Percentiles rank a stretch among this genome's conserved stretches.
These are phyloP conservation scores for Crucihimalaya himalaica DNA, from an alignment of 345 rosid genomes.

Conservation along the genomic window DNA sequence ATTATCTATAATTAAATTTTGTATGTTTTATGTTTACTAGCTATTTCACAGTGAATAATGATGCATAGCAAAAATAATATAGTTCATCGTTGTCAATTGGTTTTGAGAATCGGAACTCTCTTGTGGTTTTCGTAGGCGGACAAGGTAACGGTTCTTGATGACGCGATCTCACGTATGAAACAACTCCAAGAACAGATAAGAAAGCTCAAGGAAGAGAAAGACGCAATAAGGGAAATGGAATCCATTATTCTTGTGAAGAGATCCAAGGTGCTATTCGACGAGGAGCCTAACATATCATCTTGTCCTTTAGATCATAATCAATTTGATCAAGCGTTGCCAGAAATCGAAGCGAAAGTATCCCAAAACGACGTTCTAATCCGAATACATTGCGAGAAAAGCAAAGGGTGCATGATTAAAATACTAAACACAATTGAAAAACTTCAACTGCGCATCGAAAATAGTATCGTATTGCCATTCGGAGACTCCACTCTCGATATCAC, in stretches of 20 bases:
- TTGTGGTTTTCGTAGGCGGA: constrained; percentile 49
- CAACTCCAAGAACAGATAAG: constrained; percentile 68
- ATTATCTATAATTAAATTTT: neutral
- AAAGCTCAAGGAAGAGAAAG: constrained; percentile 59
- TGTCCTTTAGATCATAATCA: constrained; percentile 42
- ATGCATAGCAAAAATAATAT: neutral
- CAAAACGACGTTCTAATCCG: constrained; percentile 58
- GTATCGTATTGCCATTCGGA: constrained; percentile 60
- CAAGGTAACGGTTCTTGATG: constrained; percentile 69
- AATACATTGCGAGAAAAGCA: constrained; percentile 64
- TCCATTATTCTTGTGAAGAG: constrained; percentile 57
- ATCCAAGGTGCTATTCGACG: constrained; percentile 44
- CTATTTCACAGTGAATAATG: neutral
- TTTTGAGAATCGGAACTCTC: neutral
- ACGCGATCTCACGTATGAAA: constrained; percentile 61
- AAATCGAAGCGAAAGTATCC: constrained; percentile 68
- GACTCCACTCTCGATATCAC: constrained; percentile 61
- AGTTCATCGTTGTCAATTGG: neutral
- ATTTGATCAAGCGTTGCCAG: constrained; percentile 49
- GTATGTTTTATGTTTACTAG: neutral
- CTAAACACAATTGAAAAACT: constrained; percentile 54
- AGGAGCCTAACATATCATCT: constrained; percentile 29
- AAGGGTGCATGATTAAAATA: constrained; percentile 46
- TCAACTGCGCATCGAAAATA: constrained; percentile 48
- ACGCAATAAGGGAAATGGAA: constrained; percentile 51